Conservation (phyloP, 208 protist species). For the Tritrichomonas musculus region DNA sequence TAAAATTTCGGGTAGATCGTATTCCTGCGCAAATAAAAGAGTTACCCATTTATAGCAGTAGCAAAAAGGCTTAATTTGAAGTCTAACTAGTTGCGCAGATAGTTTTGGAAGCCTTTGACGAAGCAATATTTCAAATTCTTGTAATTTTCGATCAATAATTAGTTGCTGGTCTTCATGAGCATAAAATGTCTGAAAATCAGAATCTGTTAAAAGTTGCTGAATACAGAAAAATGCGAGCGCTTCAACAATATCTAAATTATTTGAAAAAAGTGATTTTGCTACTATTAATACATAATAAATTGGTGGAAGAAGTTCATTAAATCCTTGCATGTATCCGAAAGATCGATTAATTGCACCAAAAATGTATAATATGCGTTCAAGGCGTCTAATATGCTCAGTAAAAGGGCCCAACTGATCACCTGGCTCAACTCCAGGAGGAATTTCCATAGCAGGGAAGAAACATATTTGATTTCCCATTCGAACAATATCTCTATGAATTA, state of each 20-base stretch:
- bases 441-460: background rate
- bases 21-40: background rate
- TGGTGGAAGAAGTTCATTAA: background rate
- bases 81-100: background rate
- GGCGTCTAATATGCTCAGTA: background rate
- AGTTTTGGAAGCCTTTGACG: background rate
- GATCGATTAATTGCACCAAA: background rate
- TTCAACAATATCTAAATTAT: background rate
- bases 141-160: background rate
- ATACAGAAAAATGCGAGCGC: background rate
- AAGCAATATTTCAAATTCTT: background rate
- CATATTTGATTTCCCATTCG: background rate
- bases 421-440: background rate
- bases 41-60: background rate
- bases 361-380: background rate
- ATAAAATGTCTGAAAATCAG: background rate
- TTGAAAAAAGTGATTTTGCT: background rate
- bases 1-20: background rate
- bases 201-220: background rate
- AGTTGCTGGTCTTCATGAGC: background rate
- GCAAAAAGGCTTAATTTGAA: background rate
- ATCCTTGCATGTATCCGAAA: constrained; percentile 3
- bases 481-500: background rate
- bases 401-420: background rate
- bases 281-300: background rate